phyloP scores from a whole-genome alignment of 2,329 filamentous ascomycete genomes.

The Xylariomycetidae sp. region DNA sequence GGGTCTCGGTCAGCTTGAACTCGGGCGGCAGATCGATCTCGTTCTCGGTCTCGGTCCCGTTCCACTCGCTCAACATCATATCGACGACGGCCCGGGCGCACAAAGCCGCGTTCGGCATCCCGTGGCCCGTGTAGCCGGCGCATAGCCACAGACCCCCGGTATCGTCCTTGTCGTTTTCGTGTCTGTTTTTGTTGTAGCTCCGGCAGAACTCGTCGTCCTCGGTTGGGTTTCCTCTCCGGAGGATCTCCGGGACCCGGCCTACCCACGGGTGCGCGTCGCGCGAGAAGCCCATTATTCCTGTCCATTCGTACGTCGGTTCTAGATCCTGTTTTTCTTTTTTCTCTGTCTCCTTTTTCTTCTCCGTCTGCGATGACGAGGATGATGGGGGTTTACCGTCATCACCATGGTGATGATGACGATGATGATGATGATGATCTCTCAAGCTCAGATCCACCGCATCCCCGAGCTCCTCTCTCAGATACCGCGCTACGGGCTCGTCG shows the following conservation, averaged over 20 bases:
- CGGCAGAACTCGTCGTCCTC: not conserved
- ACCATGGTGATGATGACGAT: not conserved
- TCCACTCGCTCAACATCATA: conserved; percentile 42
- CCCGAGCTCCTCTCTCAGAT: conserved; percentile 45
- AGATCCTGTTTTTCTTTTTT: conserved; percentile 36
- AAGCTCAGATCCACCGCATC: conserved; percentile 36
- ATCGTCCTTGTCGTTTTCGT: conserved; percentile 12
- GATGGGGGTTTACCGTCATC: not conserved
- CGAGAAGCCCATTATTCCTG: conserved; percentile 75
- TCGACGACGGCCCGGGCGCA: conserved; percentile 59
- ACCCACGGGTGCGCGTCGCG: conserved; percentile 67
- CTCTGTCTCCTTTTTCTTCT: conserved; percentile 5
- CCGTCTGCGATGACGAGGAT: conserved; percentile 1
- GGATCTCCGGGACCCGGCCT: conserved; percentile 53
- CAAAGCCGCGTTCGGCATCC: conserved; percentile 70
- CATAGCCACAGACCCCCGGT: conserved; percentile 56
- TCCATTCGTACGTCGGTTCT: conserved; percentile 62
- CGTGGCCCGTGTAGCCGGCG: conserved; percentile 68
- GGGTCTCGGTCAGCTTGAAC: conserved; percentile 33
- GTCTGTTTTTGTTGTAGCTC: too few relatives aligned
- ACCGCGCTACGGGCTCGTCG: conserved; percentile 50
- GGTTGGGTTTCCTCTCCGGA: conserved; percentile 29
- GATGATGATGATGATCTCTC: conserved; percentile 7
- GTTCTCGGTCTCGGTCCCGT: conserved; percentile 25
- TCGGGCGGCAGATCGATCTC: conserved; percentile 39